Base-by-base conservation (phyloP, 495 filamentous ascomycete genomes). In the Trichocladium antarcticum region DNA sequence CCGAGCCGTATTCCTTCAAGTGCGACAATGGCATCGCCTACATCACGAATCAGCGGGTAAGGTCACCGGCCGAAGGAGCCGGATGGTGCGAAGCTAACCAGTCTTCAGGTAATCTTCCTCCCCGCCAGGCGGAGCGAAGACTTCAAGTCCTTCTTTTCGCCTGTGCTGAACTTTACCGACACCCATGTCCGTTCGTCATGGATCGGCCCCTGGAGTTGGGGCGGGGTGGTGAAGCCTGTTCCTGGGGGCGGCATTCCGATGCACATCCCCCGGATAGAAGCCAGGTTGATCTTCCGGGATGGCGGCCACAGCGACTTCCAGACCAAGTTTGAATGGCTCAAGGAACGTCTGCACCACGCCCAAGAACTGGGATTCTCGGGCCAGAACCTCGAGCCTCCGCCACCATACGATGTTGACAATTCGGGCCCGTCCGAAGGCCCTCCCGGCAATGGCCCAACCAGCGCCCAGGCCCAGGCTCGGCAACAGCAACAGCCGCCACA, bases 201-300 rank as follows among this genome's bases (percentile, higher is more conserved):
- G 69, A 93, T 97, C 59, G 92, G 92, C n/a, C 84, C 93, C 9
- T 97, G 96, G 68, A 82, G 82, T 56, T 98, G 92, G 92, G 77
- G 77, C 20, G 82, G 82, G 24, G 67, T 81, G 22, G 74, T 94
- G 42, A 83, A 83, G 55, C 89, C 93, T 16, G 84, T 92, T 22
- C 60, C 81, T 1, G 80, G 82, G 21, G 93, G 93, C n/a, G 87
- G 87, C 35, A 86, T 98, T 36, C 84, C 87, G 1, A 67, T 82
- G n/a, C 74, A 79, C 11, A 73, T 85, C 34, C 70, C 81, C 3
- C 78, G 79, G 14, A 74, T 95, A 24, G 85, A 90, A 54, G 51
- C 89, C 42, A 87, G 83, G 65, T 74, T 96, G 46, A 85, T 83
- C 8, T 98, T 97, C 73, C 87, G 86, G 64, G 92, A 98, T 44